Conservation (phyloP, 2,329 filamentous ascomycete species). For the Neonectria hederae region DNA sequence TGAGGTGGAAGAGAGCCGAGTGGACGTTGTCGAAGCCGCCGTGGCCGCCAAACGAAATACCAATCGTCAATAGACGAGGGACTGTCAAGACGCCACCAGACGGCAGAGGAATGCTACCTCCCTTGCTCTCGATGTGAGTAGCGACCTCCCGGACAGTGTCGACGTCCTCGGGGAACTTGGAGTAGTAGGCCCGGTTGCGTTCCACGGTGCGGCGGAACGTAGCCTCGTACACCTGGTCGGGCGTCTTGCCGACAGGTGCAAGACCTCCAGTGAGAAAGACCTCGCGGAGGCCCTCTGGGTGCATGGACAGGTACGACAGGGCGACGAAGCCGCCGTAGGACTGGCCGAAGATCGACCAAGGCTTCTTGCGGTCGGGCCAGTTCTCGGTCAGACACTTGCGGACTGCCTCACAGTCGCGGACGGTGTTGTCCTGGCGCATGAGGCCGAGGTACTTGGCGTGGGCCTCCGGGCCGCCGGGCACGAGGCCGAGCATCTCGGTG, state of each 20-base stretch:
- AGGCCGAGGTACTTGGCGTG: slow-evolving; percentile 84
- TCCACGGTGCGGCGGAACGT: slow-evolving; percentile 75
- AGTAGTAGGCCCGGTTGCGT: slow-evolving; percentile 82
- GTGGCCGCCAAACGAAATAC: slow-evolving; percentile 80
- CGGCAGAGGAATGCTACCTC: slow-evolving; percentile 68
- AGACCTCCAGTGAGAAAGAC: slow-evolving; percentile 87
- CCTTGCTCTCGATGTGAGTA: slow-evolving; percentile 68
- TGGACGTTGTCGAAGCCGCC: slow-evolving; percentile 82
- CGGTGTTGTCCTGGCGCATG: slow-evolving; percentile 91
- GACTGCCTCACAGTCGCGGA: slow-evolving; percentile 88
- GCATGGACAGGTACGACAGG: slow-evolving; percentile 84
- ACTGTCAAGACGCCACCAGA: slow-evolving; percentile 78
- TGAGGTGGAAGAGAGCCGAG: slow-evolving; percentile 74
- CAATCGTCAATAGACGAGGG: slow-evolving; percentile 78
- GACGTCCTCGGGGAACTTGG: slow-evolving; percentile 85
- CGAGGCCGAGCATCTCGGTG: slow-evolving; percentile 70
- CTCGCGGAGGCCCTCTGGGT: slow-evolving; percentile 81
- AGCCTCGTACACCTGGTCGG: slow-evolving; percentile 79
- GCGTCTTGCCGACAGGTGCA: slow-evolving; percentile 75
- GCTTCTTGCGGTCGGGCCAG: slow-evolving; percentile 73
- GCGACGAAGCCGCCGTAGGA: slow-evolving; percentile 91
- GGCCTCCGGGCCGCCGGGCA: slow-evolving; percentile 67
- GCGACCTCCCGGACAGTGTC: slow-evolving; percentile 73
- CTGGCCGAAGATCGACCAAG: slow-evolving; percentile 90
- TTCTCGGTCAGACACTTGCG: slow-evolving; percentile 76